Evolutionary conservation across 192 early-diverging fungal genomes (phyloP).

Genomic region (Cetraspora pellucida): DNA sequence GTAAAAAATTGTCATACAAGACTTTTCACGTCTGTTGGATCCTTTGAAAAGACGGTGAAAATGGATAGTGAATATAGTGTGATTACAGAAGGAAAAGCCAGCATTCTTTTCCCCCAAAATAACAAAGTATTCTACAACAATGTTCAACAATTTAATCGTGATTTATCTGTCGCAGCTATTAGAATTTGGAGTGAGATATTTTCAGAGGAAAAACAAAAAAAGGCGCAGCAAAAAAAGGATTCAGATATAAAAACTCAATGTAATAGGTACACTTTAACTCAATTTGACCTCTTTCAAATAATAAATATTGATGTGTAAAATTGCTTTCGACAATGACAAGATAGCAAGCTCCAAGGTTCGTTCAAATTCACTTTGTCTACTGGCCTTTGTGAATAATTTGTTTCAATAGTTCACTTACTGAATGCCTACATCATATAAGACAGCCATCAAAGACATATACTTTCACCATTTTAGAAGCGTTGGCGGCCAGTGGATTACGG

Average conservation of each 20-base stretch:
- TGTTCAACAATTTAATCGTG: slow-evolving; percentile 96
- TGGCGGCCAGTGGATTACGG: slow-evolving; percentile 92
- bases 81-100: slow-evolving; percentile 78
- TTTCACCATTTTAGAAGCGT: slow-evolving; percentile 86
- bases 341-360: too few relatives aligned
- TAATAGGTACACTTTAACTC: not conserved
- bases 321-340: too few relatives aligned
- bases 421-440: too few relatives aligned
- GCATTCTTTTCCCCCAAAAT: slow-evolving; percentile 80
- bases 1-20: too few relatives aligned
- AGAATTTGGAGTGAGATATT: slow-evolving; percentile 85
- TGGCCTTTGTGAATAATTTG: too few relatives aligned
- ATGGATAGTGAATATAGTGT: slow-evolving; percentile 40
- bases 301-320: not conserved
- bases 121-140: slow-evolving; percentile 99
- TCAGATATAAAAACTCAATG: slow-evolving; percentile 20
- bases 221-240: slow-evolving; percentile 53
- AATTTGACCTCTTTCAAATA: not conserved
- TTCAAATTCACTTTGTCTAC: too few relatives aligned
- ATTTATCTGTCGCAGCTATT: slow-evolving; percentile 97
- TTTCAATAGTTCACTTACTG: too few relatives aligned
- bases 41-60: slow-evolving; percentile 6
- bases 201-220: slow-evolving; percentile 62
- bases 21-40: too few relatives aligned
- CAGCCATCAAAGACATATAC: slow-evolving; percentile 20